Evolutionary conservation across 805 yeast species (phyloP), one percentile per base, ranked within the genome.

Genomic region (Starmerella bombi): DNA sequence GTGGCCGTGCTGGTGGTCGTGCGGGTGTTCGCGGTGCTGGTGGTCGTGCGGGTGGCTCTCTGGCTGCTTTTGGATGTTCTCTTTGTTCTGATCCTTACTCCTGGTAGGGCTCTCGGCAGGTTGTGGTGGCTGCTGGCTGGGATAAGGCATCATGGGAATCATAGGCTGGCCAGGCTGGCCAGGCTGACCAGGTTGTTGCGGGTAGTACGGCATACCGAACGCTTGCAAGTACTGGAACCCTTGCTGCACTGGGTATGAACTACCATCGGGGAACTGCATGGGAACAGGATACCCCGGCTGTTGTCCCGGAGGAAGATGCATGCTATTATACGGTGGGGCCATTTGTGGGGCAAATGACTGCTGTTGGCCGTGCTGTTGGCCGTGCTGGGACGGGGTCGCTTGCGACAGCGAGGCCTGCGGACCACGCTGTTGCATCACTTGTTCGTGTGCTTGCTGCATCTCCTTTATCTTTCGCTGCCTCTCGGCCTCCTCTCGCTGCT

Each of bases 361-460:
- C 27, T 23, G 27, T 15, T 28, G 31, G n/a, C 8, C 15, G n/a
- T 10, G 44, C 19, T 35, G 52, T 23, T 33, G 35, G 16, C 18
- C 28, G 16, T 33, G 30, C 28, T 36, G 42, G 5, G 25, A 27
- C 30, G 37, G 42, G 27, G 27, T n/a, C n/a, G n/a, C n/a, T n/a
- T n/a, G n/a, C n/a, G n/a, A n/a, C n/a, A n/a, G 23, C 38, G 41
- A 29, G 12, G 32, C 34, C 21, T 25, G 41, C 25, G 18, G 28
- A n/a, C 22, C 40, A 32, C 15, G 36, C 32, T 14, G 35, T 31
- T n/a, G n/a, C 16, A 22, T 23, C 12, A 36, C 23, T 43, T 25
- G 4, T 22, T 32, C 51, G 50, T 10, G 53, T 43, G 22, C 50
- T 30, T 34, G 50, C 51, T 12, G 57, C 55, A 2, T 58, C 56